phyloP scores from a whole-genome alignment of 352 stramenopile genomes.

The Halophytophthora polymorphica region DNA sequence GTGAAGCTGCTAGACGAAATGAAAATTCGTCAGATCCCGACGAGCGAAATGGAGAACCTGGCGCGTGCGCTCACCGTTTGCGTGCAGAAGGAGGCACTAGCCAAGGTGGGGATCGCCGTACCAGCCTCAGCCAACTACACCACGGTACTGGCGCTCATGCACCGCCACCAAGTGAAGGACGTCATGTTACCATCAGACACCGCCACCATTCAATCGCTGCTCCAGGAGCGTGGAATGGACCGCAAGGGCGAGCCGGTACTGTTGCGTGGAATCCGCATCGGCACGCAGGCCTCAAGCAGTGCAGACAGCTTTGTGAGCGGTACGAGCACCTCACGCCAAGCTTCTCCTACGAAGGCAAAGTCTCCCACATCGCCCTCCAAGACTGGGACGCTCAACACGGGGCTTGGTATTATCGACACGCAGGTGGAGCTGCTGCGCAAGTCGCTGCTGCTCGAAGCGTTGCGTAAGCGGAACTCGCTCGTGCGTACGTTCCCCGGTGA shows the following conservation, averaged over 20 bases:
- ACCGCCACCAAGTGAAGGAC: conserved; percentile 52
- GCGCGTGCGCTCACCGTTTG: conserved; percentile 46
- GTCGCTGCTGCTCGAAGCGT: conserved; percentile 53
- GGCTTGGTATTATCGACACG: conserved; percentile 59
- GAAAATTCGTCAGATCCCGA: conserved; percentile 49
- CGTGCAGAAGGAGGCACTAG: conserved; percentile 61
- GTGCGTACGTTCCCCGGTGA: conserved; percentile 58
- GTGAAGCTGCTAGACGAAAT: conserved; percentile 47
- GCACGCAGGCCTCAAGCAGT: conserved; percentile 30
- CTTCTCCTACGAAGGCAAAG: not conserved
- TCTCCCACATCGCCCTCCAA: not conserved
- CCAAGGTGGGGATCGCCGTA: conserved; percentile 38
- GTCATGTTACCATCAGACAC: conserved; percentile 43
- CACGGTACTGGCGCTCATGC: conserved; percentile 49
- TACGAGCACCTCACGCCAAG: not conserved
- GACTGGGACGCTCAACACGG: conserved; percentile 29
- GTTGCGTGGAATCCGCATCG: conserved; percentile 58
- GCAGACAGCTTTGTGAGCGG: conserved; percentile 4
- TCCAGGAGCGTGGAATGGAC: conserved; percentile 58
- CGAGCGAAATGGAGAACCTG: conserved; percentile 56
- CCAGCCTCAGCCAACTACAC: conserved; percentile 44
- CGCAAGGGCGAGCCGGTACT: conserved; percentile 57
- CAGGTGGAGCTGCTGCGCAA: conserved; percentile 67
- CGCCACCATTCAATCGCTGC: conserved; percentile 33
- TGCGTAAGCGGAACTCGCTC: conserved; percentile 72